A percentile compares a stretch with the other conserved stretches of the same genome.
These are phyloP conservation scores for Backusella psychrophila DNA, from an alignment of 192 early-diverging fungal genomes.

Conservation along the genomic window DNA sequence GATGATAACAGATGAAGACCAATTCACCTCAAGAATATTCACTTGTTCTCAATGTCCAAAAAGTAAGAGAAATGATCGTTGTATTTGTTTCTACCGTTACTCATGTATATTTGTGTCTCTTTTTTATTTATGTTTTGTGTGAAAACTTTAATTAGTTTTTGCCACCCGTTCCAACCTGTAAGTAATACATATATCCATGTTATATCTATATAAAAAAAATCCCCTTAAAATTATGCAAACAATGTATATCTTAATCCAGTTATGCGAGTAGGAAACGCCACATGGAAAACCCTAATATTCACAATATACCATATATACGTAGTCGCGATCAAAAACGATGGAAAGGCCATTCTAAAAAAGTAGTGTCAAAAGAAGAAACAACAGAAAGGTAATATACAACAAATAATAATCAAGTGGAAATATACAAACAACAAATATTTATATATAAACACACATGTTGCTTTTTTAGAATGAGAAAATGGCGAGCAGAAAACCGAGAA, in stretches of 20 bases:
- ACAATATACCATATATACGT: slow-evolving; percentile 51
- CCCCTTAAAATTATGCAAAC: not conserved
- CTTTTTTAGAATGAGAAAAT: slow-evolving; percentile 44
- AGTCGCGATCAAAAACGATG: slow-evolving; percentile 52
- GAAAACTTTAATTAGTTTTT: slow-evolving; percentile 26
- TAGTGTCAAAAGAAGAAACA: slow-evolving; percentile 49
- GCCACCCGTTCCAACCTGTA: slow-evolving; percentile 40
- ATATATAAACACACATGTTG: not conserved
- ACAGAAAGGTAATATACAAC: slow-evolving; percentile 32
- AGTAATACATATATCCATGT: not conserved
- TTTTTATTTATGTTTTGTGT: not conserved
- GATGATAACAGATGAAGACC: slow-evolving; percentile 11
- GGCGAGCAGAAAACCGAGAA: slow-evolving; percentile 49
- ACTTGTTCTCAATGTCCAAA: slow-evolving; percentile 37
- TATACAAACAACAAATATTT: not conserved
- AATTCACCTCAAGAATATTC: slow-evolving; percentile 20
- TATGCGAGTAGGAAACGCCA: slow-evolving; percentile 38
- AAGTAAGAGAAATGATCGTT: slow-evolving; percentile 16
- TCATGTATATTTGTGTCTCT: slow-evolving; percentile 7
- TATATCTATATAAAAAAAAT: not conserved
- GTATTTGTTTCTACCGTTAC: not conserved
- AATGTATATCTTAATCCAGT: slow-evolving; percentile 1
- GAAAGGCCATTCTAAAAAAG: slow-evolving; percentile 54
- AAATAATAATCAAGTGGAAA: not conserved
- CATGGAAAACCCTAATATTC: slow-evolving; percentile 52